Percentiles rank a stretch among this genome's conserved stretches.
phyloP scores from a whole-genome alignment of 176 grass and related monocot genomes.

The Zizania latifolia region DNA sequence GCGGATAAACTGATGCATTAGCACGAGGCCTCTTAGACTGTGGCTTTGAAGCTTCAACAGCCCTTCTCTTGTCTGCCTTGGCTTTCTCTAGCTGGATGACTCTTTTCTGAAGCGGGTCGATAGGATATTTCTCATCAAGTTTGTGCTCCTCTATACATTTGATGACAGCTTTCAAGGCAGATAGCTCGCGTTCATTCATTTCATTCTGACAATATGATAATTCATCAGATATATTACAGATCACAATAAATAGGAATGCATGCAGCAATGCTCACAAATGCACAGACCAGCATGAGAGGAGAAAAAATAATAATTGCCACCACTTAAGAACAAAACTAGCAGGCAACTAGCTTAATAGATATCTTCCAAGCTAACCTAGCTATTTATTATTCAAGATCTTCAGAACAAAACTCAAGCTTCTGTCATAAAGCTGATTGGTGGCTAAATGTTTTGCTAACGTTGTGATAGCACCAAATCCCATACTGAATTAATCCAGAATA shows the following conservation, averaged over 20 bases:
- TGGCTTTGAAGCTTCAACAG: slow-evolving; percentile 74
- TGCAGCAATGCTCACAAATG: neutral
- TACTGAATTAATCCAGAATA: neutral
- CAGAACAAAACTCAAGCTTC: neutral
- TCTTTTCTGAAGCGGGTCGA: slow-evolving; percentile 61
- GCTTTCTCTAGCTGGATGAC: slow-evolving; percentile 88
- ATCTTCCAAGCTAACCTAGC: neutral
- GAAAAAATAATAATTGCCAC: neutral
- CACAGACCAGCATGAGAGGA: neutral
- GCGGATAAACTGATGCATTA: slow-evolving; percentile 46
- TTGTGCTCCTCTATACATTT: slow-evolving; percentile 92
- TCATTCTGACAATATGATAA: slow-evolving; percentile 53
- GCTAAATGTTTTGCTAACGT: neutral
- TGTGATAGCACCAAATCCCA: neutral
- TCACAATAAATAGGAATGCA: neutral
- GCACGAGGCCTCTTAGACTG: slow-evolving; percentile 81
- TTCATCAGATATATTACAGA: neutral
- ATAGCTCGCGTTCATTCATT: slow-evolving; percentile 71
- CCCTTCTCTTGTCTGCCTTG: slow-evolving; percentile 90
- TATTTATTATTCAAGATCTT: neutral
- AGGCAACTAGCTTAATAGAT: neutral
- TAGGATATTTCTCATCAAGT: slow-evolving; percentile 58
- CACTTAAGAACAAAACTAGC: neutral
- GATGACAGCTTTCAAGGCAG: slow-evolving; percentile 67
- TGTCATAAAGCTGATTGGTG: neutral